phyloP scores from a whole-genome alignment of 257 asterid genomes.

The Coffea canephora region DNA sequence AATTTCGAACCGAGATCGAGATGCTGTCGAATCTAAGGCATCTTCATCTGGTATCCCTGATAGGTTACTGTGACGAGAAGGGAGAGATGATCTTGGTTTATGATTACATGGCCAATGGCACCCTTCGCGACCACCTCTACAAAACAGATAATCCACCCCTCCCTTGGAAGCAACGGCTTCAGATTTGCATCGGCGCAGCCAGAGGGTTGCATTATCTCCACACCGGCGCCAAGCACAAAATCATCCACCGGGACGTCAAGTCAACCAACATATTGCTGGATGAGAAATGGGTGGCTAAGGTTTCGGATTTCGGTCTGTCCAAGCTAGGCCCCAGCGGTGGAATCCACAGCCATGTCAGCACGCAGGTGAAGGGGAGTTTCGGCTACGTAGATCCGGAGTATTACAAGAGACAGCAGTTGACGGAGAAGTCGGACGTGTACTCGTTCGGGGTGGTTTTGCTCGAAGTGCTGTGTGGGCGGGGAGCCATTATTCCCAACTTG shows the following conservation, averaged over 20 bases:
- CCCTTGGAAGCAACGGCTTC: constrained; percentile 54
- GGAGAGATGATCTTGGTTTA: constrained; percentile 71
- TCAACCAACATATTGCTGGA: constrained; percentile 64
- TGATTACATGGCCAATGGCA: constrained; percentile 64
- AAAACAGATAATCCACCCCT: constrained; percentile 35
- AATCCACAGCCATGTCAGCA: constrained; percentile 51
- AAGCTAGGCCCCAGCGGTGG: constrained; percentile 50
- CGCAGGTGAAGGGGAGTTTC: constrained; percentile 67
- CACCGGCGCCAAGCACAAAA: constrained; percentile 36
- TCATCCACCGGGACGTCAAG: constrained; percentile 72
- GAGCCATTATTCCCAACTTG: constrained; percentile 28
- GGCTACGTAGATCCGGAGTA: constrained; percentile 76
- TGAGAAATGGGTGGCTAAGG: constrained; percentile 62
- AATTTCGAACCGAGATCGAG: constrained; percentile 61
- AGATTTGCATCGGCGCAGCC: constrained; percentile 61
- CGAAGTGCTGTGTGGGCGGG: constrained; percentile 52
- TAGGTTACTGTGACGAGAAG: constrained; percentile 57
- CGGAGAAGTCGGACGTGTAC: constrained; percentile 71
- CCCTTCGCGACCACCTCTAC: constrained; percentile 52
- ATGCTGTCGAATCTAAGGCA: constrained; percentile 61
- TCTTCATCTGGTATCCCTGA: constrained; percentile 57
- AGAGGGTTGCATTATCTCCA: constrained; percentile 64
- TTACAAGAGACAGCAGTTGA: constrained; percentile 47
- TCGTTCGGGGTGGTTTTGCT: constrained; percentile 68
- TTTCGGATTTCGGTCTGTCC: constrained; percentile 73